Evolutionary conservation across 305 asterid species (phyloP), one percentile per base, ranked within the genome.

Genomic region (Solanum chacoense): DNA sequence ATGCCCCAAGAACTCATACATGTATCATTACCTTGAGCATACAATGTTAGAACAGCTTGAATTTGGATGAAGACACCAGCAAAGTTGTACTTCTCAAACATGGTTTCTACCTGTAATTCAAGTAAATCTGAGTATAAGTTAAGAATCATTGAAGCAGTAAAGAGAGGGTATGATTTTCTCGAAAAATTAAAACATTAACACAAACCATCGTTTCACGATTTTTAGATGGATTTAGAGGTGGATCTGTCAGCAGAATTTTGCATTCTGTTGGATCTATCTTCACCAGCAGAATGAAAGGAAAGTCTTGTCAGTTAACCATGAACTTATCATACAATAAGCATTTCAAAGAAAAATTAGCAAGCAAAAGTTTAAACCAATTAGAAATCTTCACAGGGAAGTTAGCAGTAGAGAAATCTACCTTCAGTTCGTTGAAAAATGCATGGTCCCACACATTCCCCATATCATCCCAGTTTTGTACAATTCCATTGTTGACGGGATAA

Each of bases 401-500:
- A 89, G 87, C 42, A 67, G 42, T 32, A 89, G 63, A 84, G 28
- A 20, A 32, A 65, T 69, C 74, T 88, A 97, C 99, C 98, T 97
- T 97, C 85, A 97, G 92, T 91, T 97, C 99, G 22, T 96, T 96
- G 77, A 80, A 94, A 91, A 97, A 96, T 50, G 98, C 99, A 90
- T 97, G 98, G 89, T 97, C 98, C 99, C 99, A 96, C 22, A 97
- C 92, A 89, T 94, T 98, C 28, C 93, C 96, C 98, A 96, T 97
- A 88, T 96, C 98, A 92, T 97, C 99, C 98, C 99, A 97, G 90
- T 97, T 97, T 93, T 97, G 99, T 92, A 97, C 96, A 55, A 97
- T 94, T 22, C 98, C 99, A 90, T 97, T 96, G 93, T 95, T 95
- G 92, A 97, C 98, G 67, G 99, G 99, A 92, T 97, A 97, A 89